These are phyloP conservation scores for Coniferiporia weirii DNA, from an alignment of 1,284 basidiomycete genomes.

Conservation along the genomic window DNA sequence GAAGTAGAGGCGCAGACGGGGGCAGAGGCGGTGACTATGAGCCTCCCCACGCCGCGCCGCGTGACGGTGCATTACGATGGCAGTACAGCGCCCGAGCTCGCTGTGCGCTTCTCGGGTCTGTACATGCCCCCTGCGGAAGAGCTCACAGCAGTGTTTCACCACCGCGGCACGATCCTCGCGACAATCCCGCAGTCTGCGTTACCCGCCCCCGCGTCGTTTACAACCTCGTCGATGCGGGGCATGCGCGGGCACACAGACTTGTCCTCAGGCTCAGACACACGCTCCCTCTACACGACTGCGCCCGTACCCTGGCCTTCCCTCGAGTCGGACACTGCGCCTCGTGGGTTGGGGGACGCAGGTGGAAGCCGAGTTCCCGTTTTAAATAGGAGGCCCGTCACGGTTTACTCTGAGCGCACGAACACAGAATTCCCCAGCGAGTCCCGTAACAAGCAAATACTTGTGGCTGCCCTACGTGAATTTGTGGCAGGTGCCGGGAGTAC, in stretches of 20 bases:
- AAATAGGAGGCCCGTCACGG: neutral
- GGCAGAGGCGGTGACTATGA: neutral
- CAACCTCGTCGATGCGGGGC: neutral
- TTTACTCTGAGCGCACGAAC: constrained; percentile 7
- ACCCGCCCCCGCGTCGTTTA: neutral
- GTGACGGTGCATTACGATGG: constrained; percentile 51
- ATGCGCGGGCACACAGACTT: neutral
- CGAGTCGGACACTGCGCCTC: neutral
- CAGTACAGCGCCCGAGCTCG: constrained; percentile 49
- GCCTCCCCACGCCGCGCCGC: constrained; percentile 24
- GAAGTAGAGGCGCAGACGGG: constrained; percentile 1
- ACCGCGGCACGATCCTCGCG: constrained; percentile 17
- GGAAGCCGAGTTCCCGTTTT: neutral
- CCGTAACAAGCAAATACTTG: too few species aligned
- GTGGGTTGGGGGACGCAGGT: neutral
- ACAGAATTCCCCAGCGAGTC: neutral
- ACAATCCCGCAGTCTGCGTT: neutral
- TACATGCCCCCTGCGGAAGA: constrained; percentile 37
- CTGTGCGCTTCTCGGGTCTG: constrained; percentile 56
- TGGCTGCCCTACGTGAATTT: too few species aligned
- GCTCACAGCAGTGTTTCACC: constrained; percentile 29
- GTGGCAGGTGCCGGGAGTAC: too few species aligned
- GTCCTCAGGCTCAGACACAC: constrained; percentile 2
- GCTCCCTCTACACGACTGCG: constrained; percentile 11
- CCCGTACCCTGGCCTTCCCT: neutral